Conservation (phyloP, 129 eudicot species). For the Heracleum sosnowskyi region DNA sequence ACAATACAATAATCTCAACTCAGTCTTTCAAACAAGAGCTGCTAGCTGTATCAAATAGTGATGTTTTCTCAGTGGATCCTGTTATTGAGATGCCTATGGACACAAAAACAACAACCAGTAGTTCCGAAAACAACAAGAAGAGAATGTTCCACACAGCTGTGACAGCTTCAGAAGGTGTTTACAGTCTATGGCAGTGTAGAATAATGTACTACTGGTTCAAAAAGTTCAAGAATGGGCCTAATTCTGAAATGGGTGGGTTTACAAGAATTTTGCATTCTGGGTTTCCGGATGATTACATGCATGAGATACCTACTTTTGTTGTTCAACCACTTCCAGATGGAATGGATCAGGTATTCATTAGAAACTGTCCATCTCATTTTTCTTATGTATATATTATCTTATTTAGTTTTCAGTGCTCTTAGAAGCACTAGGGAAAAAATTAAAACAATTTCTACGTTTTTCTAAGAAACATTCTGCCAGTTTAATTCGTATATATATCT, state of each 20-base stretch:
- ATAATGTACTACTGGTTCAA: conserved; percentile 97
- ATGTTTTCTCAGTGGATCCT: conserved; percentile 45
- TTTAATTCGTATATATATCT: too few relatives aligned
- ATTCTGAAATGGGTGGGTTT: conserved; percentile 96
- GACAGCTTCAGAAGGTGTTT: conserved; percentile 76
- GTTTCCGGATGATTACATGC: conserved; percentile 63
- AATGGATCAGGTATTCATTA: conserved; percentile 62
- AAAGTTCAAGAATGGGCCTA: conserved; percentile 37
- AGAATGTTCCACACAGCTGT: conserved; percentile 94
- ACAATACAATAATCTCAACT: conserved; percentile 71
- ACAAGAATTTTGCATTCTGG: conserved; percentile 96
- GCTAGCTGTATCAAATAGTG: conserved; percentile 33
- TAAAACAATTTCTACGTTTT: too few relatives aligned
- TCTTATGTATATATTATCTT: neutral
- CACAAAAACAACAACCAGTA: conserved; percentile 11
- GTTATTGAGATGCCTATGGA: conserved; percentile 55
- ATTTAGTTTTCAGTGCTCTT: neutral
- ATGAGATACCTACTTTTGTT: conserved; percentile 98
- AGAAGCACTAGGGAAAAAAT: too few relatives aligned
- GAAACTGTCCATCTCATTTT: neutral
- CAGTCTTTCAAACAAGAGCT: conserved; percentile 62
- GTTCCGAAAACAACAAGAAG: conserved; percentile 21
- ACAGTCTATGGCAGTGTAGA: conserved; percentile 91
- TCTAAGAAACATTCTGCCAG: too few relatives aligned
- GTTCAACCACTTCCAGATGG: conserved; percentile 89